These are phyloP conservation scores for Pythium aphanidermatum DNA, from an alignment of 352 stramenopile genomes.

Conservation along the genomic window DNA sequence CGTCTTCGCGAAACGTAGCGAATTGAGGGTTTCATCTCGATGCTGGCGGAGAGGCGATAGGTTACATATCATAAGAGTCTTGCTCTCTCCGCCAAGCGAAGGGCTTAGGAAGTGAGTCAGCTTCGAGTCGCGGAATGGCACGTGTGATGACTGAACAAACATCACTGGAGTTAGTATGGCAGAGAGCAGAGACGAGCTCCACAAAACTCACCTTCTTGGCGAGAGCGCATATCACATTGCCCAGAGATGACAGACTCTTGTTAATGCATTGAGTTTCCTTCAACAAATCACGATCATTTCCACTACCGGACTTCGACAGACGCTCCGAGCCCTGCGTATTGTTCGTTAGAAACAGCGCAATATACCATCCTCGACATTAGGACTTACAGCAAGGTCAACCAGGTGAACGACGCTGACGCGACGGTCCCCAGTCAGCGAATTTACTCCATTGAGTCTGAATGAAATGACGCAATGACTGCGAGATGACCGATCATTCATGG, in stretches of 20 bases:
- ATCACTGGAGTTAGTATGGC: neutral
- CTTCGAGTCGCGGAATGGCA: slow-evolving; percentile 88
- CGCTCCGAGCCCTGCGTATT: slow-evolving; percentile 65
- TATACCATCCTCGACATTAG: neutral
- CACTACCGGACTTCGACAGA: slow-evolving; percentile 74
- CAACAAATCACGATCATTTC: slow-evolving; percentile 63
- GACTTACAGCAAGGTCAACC: slow-evolving; percentile 72
- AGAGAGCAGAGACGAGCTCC: neutral
- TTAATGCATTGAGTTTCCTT: slow-evolving; percentile 86
- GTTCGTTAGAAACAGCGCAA: no score
- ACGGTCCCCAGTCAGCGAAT: slow-evolving; percentile 46
- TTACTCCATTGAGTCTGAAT: slow-evolving; percentile 62
- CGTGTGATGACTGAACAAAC: slow-evolving; percentile 42
- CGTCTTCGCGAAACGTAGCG: slow-evolving; percentile 82
- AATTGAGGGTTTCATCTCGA: slow-evolving; percentile 83
- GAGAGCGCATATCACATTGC: slow-evolving; percentile 79
- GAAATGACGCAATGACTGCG: slow-evolving; percentile 83
- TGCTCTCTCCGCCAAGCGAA: slow-evolving; percentile 80
- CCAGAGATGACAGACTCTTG: slow-evolving; percentile 80
- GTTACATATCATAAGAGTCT: slow-evolving; percentile 90
- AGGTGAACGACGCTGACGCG: slow-evolving; percentile 70
- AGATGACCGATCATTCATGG: slow-evolving; percentile 82
- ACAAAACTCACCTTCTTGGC: slow-evolving; percentile 57
- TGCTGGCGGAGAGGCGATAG: slow-evolving; percentile 70
- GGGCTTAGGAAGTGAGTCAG: slow-evolving; percentile 84